A percentile compares a stretch with the other conserved stretches of the same genome.
Evolutionary conservation across 805 yeast genomes (phyloP).

Genomic region (Yamadazyma olivae): DNA sequence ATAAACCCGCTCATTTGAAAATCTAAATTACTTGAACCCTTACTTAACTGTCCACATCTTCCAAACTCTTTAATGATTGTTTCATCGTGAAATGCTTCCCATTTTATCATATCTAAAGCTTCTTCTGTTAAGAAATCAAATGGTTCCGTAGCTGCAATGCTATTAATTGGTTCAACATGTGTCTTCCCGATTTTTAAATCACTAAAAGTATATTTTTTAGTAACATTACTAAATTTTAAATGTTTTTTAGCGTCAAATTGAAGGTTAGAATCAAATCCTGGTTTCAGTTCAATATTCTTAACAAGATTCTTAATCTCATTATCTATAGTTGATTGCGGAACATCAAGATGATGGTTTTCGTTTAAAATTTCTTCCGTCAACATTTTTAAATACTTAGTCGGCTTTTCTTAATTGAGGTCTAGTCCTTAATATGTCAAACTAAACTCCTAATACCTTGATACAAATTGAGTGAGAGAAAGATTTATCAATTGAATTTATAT

Average conservation of each 20-base stretch:
- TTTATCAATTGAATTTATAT: too few species aligned
- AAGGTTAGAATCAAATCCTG: slow-evolving; percentile 9
- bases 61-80: slow-evolving; percentile 17
- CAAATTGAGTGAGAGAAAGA: too few species aligned
- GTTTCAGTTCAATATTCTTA: slow-evolving; percentile 1
- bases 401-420: too few species aligned
- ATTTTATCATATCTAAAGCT: slow-evolving; percentile 23
- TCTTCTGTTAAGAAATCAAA: slow-evolving; percentile 25
- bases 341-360: slow-evolving; percentile 6
- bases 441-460: too few species aligned
- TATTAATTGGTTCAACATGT: slow-evolving; percentile 26
- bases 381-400: slow-evolving; percentile 4
- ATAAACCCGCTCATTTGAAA: slow-evolving; percentile 24
- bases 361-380: slow-evolving; percentile 6
- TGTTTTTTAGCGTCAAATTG: slow-evolving; percentile 13
- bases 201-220: slow-evolving; percentile 29
- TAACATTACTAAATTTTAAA: slow-evolving; percentile 21
- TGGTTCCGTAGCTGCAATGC: slow-evolving; percentile 29
- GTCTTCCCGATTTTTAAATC: slow-evolving; percentile 33
- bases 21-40: slow-evolving; percentile 22
- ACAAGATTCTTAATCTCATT: slow-evolving; percentile 4
- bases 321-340: slow-evolving; percentile 6
- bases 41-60: slow-evolving; percentile 17
- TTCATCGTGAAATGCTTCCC: slow-evolving; percentile 19
- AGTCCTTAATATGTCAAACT: too few species aligned